Evolutionary conservation across 2,329 filamentous ascomycete species (phyloP).

Genomic region (Pseudophaeomoniella oleicola): DNA sequence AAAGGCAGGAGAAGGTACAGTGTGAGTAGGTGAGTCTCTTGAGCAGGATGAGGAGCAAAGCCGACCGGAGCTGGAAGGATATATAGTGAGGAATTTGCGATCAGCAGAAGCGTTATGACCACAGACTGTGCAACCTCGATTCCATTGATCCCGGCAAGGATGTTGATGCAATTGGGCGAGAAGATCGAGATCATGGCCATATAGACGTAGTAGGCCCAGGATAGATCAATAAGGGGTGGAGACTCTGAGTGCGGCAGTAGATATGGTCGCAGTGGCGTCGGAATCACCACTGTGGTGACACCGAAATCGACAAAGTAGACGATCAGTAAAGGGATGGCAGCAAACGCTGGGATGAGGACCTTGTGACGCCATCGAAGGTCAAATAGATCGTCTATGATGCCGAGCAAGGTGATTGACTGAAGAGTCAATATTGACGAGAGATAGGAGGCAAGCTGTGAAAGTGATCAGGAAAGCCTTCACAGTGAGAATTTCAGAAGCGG

Average conservation of each 20-base stretch:
- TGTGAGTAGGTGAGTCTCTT: conserved; percentile 89
- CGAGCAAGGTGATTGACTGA: conserved; percentile 78
- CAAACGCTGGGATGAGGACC: conserved; percentile 91
- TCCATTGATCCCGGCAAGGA: conserved; percentile 97
- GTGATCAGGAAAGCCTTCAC: neutral
- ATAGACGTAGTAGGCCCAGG: conserved; percentile 79
- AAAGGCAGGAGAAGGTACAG: conserved; percentile 91
- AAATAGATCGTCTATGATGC: conserved; percentile 89
- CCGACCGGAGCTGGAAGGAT: conserved; percentile 36
- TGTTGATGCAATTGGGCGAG: conserved; percentile 97
- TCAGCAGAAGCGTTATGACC: conserved; percentile 71
- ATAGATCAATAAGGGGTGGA: conserved; percentile 71
- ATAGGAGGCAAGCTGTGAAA: conserved; percentile 69
- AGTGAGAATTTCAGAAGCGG: neutral
- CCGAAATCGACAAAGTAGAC: conserved; percentile 98
- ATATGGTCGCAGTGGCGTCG: conserved; percentile 69
- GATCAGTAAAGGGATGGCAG: conserved; percentile 81
- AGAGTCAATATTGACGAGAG: conserved; percentile 87
- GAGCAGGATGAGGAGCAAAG: conserved; percentile 69
- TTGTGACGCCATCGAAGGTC: conserved; percentile 99
- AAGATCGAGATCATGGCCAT: conserved; percentile 97
- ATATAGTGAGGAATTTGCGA: conserved; percentile 79
- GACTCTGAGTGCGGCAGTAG: conserved; percentile 23
- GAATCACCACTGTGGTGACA: conserved; percentile 88
- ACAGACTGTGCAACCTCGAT: conserved; percentile 93